These are phyloP conservation scores for Ceratobasidium sp. DNA, from an alignment of 1,284 basidiomycete species.

Conservation along the genomic window DNA sequence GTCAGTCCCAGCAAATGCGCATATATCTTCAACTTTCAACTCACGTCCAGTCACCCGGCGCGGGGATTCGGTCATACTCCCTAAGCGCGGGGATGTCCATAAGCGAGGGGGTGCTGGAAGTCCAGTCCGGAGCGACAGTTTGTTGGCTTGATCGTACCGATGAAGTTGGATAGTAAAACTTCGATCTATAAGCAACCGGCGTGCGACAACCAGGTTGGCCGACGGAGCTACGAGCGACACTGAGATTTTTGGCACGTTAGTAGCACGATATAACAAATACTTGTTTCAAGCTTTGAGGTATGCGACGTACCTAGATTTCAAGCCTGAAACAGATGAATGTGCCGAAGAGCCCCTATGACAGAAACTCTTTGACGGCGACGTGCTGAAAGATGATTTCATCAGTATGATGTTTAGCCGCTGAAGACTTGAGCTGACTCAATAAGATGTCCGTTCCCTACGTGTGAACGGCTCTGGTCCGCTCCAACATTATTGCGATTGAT, in stretches of 20 bases:
- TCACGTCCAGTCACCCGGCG: not conserved
- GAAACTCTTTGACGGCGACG: too few species aligned
- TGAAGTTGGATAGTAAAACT: too few species aligned
- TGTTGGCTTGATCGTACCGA: too few species aligned
- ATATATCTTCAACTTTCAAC: not conserved
- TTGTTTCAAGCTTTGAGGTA: not conserved
- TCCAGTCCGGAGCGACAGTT: too few species aligned
- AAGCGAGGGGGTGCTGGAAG: not conserved
- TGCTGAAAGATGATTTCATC: too few species aligned
- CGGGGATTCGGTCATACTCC: not conserved
- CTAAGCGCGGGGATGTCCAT: not conserved
- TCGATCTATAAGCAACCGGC: not conserved
- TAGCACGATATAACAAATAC: not conserved
- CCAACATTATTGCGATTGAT: too few species aligned
- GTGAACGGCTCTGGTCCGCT: too few species aligned
- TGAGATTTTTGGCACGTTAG: not conserved
- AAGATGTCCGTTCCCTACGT: too few species aligned
- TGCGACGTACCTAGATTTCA: too few species aligned
- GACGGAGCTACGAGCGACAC: not conserved
- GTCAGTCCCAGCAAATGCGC: too few species aligned
- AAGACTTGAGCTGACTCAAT: not conserved
- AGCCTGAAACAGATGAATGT: too few species aligned
- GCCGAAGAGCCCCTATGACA: too few species aligned
- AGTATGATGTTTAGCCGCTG: not conserved
- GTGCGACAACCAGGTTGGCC: not conserved